Conservation (phyloP, 305 asterid genomes). For the Fraxinus velutina region DNA sequence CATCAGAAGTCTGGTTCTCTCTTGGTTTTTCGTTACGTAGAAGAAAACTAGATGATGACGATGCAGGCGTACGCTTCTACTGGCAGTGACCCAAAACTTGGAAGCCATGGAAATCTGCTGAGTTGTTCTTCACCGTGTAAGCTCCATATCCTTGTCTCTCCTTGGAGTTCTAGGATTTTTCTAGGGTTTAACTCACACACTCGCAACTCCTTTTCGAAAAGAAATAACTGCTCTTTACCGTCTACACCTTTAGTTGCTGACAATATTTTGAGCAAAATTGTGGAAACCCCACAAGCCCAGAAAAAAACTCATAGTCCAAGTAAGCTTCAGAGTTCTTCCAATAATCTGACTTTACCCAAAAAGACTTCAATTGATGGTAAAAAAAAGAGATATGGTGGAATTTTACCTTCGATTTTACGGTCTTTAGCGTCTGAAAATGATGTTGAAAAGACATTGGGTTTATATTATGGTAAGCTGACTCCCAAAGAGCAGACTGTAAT, state of each 20-base stretch:
- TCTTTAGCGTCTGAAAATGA: slow-evolving; percentile 53
- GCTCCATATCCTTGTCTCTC: slow-evolving; percentile 38
- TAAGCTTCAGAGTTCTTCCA: slow-evolving; percentile 39
- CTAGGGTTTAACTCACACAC: slow-evolving; percentile 36
- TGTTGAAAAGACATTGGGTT: slow-evolving; percentile 53
- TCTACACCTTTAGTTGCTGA: slow-evolving; percentile 1
- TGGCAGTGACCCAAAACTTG: not conserved
- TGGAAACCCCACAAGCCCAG: slow-evolving; percentile 30
- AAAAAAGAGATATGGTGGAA: slow-evolving; percentile 23
- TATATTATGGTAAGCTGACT: slow-evolving; percentile 53
- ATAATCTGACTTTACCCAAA: slow-evolving; percentile 38
- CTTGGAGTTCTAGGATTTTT: slow-evolving; percentile 36
- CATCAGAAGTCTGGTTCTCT: not conserved
- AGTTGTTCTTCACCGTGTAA: slow-evolving; percentile 39
- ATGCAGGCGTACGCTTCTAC: not conserved
- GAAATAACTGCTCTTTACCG: not conserved
- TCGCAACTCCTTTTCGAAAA: slow-evolving; percentile 1
- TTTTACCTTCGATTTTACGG: slow-evolving; percentile 65
- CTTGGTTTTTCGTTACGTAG: not conserved
- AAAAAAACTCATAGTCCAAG: slow-evolving; percentile 18
- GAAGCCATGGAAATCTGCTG: slow-evolving; percentile 17
- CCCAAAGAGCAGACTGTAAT: slow-evolving; percentile 82
- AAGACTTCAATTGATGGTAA: slow-evolving; percentile 38
- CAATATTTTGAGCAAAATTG: slow-evolving; percentile 18
- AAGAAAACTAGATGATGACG: not conserved